Evolutionary conservation across 345 rosid genomes (phyloP).

Genomic region (Eutrema heterophyllum): DNA sequence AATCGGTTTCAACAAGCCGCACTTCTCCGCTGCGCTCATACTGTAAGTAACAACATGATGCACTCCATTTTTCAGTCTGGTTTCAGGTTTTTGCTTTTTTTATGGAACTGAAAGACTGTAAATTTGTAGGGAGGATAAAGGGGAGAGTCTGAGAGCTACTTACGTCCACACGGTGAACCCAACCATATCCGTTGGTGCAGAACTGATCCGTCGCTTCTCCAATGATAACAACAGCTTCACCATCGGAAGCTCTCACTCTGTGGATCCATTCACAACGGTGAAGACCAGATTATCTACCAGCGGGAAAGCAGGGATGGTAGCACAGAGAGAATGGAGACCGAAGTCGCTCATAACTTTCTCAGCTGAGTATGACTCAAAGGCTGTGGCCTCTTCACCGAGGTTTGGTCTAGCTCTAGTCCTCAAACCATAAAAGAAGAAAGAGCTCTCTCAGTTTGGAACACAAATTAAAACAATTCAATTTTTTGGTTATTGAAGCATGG

Average conservation of each 20-base stretch:
- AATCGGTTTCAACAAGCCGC: constrained; percentile 55
- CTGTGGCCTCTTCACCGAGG: constrained; percentile 51
- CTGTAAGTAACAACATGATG: constrained; percentile 45
- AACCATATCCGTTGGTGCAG: constrained; percentile 57
- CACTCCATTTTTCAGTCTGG: background rate
- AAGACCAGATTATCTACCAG: constrained; percentile 53
- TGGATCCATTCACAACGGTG: constrained; percentile 53
- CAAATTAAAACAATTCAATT: constrained; percentile 10
- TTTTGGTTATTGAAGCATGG: no score
- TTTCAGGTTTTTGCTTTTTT: background rate
- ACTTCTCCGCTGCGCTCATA: constrained; percentile 56
- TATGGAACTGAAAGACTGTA: background rate
- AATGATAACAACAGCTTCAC: constrained; percentile 50
- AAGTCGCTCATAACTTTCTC: constrained; percentile 64
- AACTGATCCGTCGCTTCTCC: constrained; percentile 68
- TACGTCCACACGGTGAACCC: constrained; percentile 59
- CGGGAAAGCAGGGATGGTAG: constrained; percentile 59
- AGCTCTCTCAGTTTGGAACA: constrained; percentile 3
- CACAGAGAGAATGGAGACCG: constrained; percentile 78
- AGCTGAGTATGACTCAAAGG: constrained; percentile 63
- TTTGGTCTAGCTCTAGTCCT: constrained; percentile 72
- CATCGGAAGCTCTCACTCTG: constrained; percentile 54
- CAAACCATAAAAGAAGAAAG: constrained; percentile 47
- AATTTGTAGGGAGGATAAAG: constrained; percentile 58
- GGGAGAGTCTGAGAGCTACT: constrained; percentile 64